phyloP scores from a whole-genome alignment of 257 asterid genomes.

The Capsicum pubescens region DNA sequence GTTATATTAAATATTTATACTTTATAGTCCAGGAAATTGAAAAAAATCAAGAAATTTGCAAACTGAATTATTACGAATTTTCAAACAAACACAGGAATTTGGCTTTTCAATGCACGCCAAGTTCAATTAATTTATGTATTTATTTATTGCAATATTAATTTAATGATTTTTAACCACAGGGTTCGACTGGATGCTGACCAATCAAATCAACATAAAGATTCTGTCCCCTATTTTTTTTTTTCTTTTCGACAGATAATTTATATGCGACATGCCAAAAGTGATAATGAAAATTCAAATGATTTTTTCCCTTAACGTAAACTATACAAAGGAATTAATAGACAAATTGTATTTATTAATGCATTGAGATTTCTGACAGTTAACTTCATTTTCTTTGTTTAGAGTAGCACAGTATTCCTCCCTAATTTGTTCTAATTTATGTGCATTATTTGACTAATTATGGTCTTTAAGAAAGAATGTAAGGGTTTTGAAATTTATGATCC shows the following conservation, averaged over 20 bases:
- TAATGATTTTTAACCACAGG: background rate
- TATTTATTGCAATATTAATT: background rate
- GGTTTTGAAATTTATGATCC: too few species aligned
- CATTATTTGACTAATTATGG: too few species aligned
- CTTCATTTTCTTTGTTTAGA: background rate
- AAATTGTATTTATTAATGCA: background rate
- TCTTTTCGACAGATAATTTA: background rate
- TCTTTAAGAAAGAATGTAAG: too few species aligned
- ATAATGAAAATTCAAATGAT: background rate
- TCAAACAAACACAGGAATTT: background rate
- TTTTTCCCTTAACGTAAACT: background rate
- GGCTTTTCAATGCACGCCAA: background rate
- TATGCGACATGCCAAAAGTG: background rate
- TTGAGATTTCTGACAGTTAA: background rate
- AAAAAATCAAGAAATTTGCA: background rate
- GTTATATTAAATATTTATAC: too few species aligned
- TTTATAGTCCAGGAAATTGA: background rate
- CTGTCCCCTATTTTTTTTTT: background rate
- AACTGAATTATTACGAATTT: background rate
- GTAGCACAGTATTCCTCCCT: background rate
- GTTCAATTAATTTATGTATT: background rate
- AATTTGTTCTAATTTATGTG: too few species aligned
- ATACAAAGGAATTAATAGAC: background rate
- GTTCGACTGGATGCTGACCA: background rate
- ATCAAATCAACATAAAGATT: conserved; percentile 24